Evolutionary conservation across 139 green algal species (phyloP), one percentile per base, ranked within the genome.

Genomic region (Zygnema circumcarinatum): DNA sequence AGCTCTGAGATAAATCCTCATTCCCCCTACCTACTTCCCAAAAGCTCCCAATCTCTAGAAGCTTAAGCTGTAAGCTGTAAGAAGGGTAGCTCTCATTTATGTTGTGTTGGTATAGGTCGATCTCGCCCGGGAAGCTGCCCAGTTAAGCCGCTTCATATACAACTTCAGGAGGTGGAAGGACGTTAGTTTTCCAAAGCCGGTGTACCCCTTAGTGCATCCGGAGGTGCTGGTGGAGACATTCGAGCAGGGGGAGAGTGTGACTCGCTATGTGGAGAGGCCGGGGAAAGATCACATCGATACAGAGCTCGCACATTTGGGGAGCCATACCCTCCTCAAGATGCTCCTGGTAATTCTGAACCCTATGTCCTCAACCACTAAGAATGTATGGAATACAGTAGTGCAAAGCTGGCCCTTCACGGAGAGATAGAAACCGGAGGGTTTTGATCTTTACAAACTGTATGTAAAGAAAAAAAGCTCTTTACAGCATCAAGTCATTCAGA

Each of bases 151-250:
- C 41, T 99, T 99, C 94, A 96, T 96, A 92, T 94, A 96, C 87
- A 98, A 98, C 93, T 99, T 99, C 91, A 92, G 94, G 33, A 85
- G 94, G 21, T 96, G 92, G 93, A 40, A 69, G 2, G 67, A 56
- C 73, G 87, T 94, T 29, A 92, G 76, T 62, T 99, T 99, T 91
- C 97, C 97, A 1, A 90, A 94, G 40, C 97, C 97, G 25, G 87
- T 99, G 25, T 98, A 98, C 89, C 96, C 97, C 0, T 94, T 98
- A 67, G 97, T 98, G 36, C 90, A 94, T 0, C 79, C 83, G 2
- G 93, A 87, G 75, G 96, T 98, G 82, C 87, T 99, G 74, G 94
- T 99, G 38, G 97, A 98, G 93, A 98, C 90, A 3, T 99, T 95
- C 81, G 96, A 98, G 94, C 86, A 94, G 1, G 96, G 97, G 7